Base-by-base conservation (phyloP, 805 yeast species). In the Candida tibetensis region DNA sequence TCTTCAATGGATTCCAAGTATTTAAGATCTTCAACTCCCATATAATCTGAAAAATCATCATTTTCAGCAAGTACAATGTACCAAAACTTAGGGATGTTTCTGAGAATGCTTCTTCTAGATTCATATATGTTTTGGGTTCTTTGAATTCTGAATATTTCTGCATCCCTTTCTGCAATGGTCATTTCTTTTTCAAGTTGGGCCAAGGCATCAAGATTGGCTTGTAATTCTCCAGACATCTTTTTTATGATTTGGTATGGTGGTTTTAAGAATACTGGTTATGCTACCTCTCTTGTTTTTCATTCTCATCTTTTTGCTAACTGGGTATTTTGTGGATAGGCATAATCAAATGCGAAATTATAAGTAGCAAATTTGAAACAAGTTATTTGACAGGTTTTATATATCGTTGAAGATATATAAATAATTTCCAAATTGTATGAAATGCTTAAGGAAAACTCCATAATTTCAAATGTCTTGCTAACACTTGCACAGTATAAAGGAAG, bases 31-130 rank as follows among this genome's bases (percentile, higher is more conserved):
- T 83, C 85, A 2, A 82, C 78, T 21, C 79, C 72, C 14, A 90
- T 67, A 57, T 77, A 87, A 45, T 89, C 95, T 12, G 85, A 82
- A 55, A 91, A 85, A 47, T 86, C 96, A 36, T 85, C 83, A 51
- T 84, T 84, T 53, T 85, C 87, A 2, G 90, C 88, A 8, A 91
- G 62, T 0, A 85, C 95, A 37, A 83, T 76, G 51, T 85, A 82
- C 98, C 98, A 91, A 59, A 91, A 89, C 46, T 77, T 76, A 1
- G 90, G 88, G 30, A 89, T 75, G 3, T 69, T 57, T 4, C 49
- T 39, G 12, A 81, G 66, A n/a, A 74, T 61, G 5, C 51, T 65
- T 17, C 85, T 70, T 48, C 97, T 69, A 40, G 72, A 60, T 4
- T 55, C 66, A 53, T 78, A 87, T 5, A 85, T 67, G 14, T 79